A percentile compares a stretch with the other conserved stretches of the same genome.
phyloP scores from a whole-genome alignment of 2,329 filamentous ascomycete genomes.

The Exophiala xenobiotica region DNA sequence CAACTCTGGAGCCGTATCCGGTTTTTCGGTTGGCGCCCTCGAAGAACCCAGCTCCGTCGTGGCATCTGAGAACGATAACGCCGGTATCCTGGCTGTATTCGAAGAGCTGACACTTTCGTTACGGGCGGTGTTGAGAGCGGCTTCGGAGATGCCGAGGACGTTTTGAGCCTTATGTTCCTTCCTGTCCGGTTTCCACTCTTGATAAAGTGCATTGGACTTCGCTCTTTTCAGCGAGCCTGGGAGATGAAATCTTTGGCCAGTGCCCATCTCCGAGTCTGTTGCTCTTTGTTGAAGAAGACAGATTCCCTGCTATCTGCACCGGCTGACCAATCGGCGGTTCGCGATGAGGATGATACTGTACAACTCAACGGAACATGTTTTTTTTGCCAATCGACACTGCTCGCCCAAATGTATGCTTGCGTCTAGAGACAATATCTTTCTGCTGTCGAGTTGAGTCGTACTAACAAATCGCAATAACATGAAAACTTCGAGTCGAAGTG shows the following conservation, averaged over 20 bases:
- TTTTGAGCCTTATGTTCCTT: constrained; percentile 27
- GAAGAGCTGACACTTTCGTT: constrained; percentile 30
- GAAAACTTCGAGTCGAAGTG: not conserved
- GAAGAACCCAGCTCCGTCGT: constrained; percentile 29
- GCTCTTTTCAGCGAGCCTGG: constrained; percentile 16
- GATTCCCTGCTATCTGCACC: not conserved
- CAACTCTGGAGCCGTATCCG: constrained; percentile 6
- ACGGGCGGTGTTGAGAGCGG: constrained; percentile 21
- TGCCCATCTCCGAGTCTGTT: constrained; percentile 11
- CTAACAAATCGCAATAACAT: too few species aligned
- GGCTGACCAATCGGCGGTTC: not conserved
- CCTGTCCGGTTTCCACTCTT: constrained; percentile 14
- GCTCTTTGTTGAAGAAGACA: not conserved
- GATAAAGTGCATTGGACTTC: constrained; percentile 15
- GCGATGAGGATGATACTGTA: not conserved
- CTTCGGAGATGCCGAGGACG: constrained; percentile 28
- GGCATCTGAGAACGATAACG: constrained; percentile 28
- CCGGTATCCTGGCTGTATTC: constrained; percentile 20
- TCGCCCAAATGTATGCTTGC: too few species aligned
- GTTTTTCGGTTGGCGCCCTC: constrained; percentile 11
- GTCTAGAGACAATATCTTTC: too few species aligned
- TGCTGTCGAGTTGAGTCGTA: too few species aligned
- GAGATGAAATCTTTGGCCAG: constrained; percentile 22
- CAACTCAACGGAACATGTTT: not conserved
- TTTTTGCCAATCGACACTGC: too few species aligned